Conservation (phyloP, 768 basidiomycete genomes). For the Filobasidium floriforme region DNA sequence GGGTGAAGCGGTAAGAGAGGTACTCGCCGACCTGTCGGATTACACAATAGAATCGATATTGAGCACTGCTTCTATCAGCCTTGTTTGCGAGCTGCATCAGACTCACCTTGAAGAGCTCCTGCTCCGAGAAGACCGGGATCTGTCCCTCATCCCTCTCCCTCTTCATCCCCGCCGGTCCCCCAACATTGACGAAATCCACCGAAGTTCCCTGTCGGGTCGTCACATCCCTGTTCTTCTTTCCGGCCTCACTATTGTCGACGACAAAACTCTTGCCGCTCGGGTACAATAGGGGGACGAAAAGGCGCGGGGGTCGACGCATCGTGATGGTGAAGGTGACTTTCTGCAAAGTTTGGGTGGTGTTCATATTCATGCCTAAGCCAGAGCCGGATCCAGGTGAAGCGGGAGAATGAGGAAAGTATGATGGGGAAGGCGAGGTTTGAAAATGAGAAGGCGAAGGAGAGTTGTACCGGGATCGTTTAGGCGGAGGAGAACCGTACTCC, state of each 20-base stretch:
- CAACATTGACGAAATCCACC: slow-evolving; percentile 14
- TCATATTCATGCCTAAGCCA: neutral
- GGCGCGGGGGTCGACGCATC: slow-evolving; percentile 35
- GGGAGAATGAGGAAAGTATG: neutral
- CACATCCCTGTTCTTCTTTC: neutral
- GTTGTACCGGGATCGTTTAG: neutral
- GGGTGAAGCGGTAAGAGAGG: slow-evolving; percentile 21
- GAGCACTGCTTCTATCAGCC: too few relatives aligned
- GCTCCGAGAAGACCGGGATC: slow-evolving; percentile 15
- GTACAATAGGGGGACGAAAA: slow-evolving; percentile 19
- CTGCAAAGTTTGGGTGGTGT: neutral
- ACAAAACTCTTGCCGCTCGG: neutral
- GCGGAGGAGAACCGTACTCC: neutral
- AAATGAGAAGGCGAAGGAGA: neutral
- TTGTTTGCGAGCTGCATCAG: too few relatives aligned
- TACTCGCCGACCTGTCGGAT: slow-evolving; percentile 15
- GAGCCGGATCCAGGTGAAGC: neutral
- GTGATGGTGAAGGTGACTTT: slow-evolving; percentile 35
- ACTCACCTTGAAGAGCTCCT: slow-evolving; percentile 24
- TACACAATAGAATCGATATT: too few relatives aligned
- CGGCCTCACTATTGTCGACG: neutral
- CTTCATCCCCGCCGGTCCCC: neutral
- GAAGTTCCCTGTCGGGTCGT: slow-evolving; percentile 9
- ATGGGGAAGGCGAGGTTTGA: neutral
- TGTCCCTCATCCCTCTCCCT: slow-evolving; percentile 8